Conservation (phyloP, 331 rosid species). For the Phaseolus coccineus region DNA sequence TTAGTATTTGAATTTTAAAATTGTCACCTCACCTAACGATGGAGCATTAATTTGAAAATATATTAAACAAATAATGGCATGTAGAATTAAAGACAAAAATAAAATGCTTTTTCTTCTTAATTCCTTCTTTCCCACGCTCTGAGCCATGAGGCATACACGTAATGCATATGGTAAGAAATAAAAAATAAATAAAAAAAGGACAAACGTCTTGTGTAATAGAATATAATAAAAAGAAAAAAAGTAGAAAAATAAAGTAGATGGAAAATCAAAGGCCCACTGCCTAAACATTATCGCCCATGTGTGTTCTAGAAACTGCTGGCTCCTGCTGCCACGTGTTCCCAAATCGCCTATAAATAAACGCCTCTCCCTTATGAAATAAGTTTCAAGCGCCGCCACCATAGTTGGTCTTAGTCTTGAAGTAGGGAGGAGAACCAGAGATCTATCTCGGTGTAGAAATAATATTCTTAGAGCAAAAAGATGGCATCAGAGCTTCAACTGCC, state of each 20-base stretch:
- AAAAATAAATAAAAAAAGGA: background rate
- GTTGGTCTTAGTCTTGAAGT: constrained; percentile 4
- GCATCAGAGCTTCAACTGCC: constrained; percentile 78
- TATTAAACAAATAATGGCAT: background rate
- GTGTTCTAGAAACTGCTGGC: constrained; percentile 56
- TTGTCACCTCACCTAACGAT: background rate
- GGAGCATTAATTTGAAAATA: background rate
- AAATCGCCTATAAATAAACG: constrained; percentile 55
- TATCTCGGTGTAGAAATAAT: background rate
- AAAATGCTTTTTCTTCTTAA: background rate
- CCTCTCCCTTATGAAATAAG: constrained; percentile 60
- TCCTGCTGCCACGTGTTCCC: constrained; percentile 59
- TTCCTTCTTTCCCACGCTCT: background rate
- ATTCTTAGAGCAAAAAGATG: constrained; percentile 34
- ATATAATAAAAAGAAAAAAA: background rate
- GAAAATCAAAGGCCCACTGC: constrained; percentile 21
- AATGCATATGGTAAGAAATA: background rate
- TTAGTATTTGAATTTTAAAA: background rate
- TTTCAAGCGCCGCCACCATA: constrained; percentile 78
- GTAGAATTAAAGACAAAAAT: background rate
- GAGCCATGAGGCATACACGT: background rate
- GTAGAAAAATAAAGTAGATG: background rate
- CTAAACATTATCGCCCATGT: constrained; percentile 72
- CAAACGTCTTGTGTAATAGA: background rate
- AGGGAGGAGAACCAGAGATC: constrained; percentile 3